Evolutionary conservation across 2,329 filamentous ascomycete species (phyloP).

Genomic region (Microsporum canis): DNA sequence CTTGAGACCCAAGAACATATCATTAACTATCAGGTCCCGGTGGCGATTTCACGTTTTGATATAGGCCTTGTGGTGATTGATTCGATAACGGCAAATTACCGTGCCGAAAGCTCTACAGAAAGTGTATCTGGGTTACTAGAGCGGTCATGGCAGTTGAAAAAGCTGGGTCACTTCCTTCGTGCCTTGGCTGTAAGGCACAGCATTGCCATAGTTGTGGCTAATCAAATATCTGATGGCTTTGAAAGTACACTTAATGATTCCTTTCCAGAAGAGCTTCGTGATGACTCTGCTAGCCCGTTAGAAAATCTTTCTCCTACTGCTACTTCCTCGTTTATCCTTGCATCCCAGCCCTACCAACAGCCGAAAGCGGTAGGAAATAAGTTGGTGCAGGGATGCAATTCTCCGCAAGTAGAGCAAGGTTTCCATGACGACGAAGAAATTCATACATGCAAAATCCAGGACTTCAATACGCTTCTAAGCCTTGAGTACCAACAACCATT

Average conservation of each 20-base stretch:
- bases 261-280: constrained; percentile 5
- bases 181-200: constrained; percentile 62
- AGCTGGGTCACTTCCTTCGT: constrained; percentile 61
- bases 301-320: neutral
- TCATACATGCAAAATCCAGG: constrained; percentile 23
- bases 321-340: neutral
- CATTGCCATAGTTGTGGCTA: constrained; percentile 80
- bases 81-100: constrained; percentile 89
- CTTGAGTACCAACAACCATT: constrained; percentile 86
- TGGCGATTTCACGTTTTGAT: constrained; percentile 62
- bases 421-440: neutral
- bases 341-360: neutral
- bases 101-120: constrained; percentile 56
- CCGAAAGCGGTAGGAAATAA: neutral
- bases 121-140: constrained; percentile 51
- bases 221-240: constrained; percentile 91
- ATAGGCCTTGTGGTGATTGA: constrained; percentile 79
- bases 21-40: constrained; percentile 79
- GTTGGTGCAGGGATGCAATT: neutral
- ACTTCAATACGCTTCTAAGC: constrained; percentile 47
- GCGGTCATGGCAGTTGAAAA: constrained; percentile 64
- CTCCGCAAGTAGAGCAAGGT: neutral
- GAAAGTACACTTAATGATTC: constrained; percentile 20
- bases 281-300: neutral
- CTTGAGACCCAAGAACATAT: constrained; percentile 95